Evolutionary conservation across 2,329 filamentous ascomycete genomes (phyloP).

Genomic region (Xylariaceae sp.): DNA sequence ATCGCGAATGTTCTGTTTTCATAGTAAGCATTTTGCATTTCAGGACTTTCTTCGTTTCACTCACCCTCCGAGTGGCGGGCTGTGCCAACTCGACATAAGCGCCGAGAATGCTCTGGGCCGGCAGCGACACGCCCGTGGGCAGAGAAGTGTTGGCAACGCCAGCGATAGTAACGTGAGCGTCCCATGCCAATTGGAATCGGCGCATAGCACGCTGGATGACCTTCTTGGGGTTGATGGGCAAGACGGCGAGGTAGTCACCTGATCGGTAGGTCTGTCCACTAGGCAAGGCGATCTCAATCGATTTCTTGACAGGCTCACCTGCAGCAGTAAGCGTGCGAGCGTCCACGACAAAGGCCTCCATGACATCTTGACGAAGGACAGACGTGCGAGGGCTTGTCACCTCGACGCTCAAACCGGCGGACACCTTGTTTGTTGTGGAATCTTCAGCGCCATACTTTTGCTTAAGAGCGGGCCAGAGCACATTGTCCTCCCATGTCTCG

Average conservation of each 20-base stretch:
- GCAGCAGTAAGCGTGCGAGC: constrained; percentile 46
- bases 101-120: constrained; percentile 58
- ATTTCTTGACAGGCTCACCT: constrained; percentile 52
- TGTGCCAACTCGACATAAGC: constrained; percentile 69
- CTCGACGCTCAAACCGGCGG: constrained; percentile 39
- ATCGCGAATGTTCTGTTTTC: constrained; percentile 34
- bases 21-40: constrained; percentile 10
- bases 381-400: constrained; percentile 50
- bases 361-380: constrained; percentile 57
- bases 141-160: constrained; percentile 47
- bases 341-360: constrained; percentile 53
- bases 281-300: constrained; percentile 64
- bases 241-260: constrained; percentile 70
- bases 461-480: constrained; percentile 46
- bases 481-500: constrained; percentile 51
- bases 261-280: constrained; percentile 59
- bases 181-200: constrained; percentile 62
- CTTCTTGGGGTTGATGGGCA: constrained; percentile 62
- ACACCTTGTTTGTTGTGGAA: constrained; percentile 16
- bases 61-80: constrained; percentile 62
- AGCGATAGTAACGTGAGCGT: constrained; percentile 58
- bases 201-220: constrained; percentile 59
- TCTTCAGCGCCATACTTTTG: constrained; percentile 29
- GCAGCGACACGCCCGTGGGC: constrained; percentile 51
- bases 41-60: constrained; percentile 13